A percentile compares a stretch with the other conserved stretches of the same genome.
These are phyloP conservation scores for Cornus controversa DNA, from an alignment of 148 eudicot species.

Conservation along the genomic window DNA sequence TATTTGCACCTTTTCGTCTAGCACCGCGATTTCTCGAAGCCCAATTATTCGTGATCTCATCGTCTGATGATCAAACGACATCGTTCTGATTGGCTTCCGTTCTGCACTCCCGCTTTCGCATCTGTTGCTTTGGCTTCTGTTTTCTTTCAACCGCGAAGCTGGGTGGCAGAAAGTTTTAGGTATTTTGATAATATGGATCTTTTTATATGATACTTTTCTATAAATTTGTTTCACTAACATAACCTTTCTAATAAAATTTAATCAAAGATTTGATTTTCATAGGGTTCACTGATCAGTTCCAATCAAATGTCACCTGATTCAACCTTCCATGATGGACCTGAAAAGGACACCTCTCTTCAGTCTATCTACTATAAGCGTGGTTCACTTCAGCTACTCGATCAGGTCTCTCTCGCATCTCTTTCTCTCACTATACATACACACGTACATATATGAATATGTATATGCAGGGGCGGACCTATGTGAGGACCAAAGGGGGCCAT, in stretches of 20 bases:
- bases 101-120: too few relatives aligned
- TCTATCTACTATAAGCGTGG: slow-evolving; percentile 60
- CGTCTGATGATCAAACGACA: too few relatives aligned
- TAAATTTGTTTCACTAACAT: too few relatives aligned
- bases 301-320: background rate
- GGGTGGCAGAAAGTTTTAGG: background rate
- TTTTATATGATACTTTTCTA: background rate
- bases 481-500: too few relatives aligned
- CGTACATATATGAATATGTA: too few relatives aligned
- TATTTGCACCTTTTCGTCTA: too few relatives aligned
- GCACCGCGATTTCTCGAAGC: too few relatives aligned
- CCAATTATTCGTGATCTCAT: too few relatives aligned
- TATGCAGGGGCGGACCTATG: background rate
- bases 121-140: too few relatives aligned
- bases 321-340: background rate
- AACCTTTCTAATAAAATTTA: too few relatives aligned
- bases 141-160: too few relatives aligned
- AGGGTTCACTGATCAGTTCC: background rate
- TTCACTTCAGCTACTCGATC: slow-evolving; percentile 68
- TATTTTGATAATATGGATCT: background rate
- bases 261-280: background rate
- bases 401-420: slow-evolving; percentile 42
- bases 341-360: slow-evolving; percentile 38
- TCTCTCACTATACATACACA: too few relatives aligned
- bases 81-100: background rate